Evolutionary conservation across 257 asterid genomes (phyloP).

Genomic region (Asclepias syriaca): DNA sequence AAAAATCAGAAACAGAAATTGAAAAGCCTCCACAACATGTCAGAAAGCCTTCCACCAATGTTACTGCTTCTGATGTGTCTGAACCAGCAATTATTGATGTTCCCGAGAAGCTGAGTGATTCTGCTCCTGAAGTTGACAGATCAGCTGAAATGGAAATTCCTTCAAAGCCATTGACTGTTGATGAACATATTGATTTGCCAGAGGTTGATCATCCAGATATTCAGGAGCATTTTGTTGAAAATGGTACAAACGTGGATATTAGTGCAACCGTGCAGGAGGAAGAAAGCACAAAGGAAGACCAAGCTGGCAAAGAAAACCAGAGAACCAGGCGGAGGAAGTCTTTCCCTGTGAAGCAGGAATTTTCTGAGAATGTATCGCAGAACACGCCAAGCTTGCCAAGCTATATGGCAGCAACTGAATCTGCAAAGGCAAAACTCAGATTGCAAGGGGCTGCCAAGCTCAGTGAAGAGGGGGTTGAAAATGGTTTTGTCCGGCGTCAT

Average conservation of each 20-base stretch:
- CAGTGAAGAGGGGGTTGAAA: conserved; percentile 53
- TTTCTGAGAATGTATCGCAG: conserved; percentile 59
- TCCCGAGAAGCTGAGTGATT: conserved; percentile 21
- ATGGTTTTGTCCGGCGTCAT: conserved; percentile 58
- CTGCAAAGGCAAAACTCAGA: conserved; percentile 95
- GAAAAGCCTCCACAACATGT: conserved; percentile 45
- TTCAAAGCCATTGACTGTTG: conserved; percentile 20
- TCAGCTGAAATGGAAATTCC: conserved; percentile 28
- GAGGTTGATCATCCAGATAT: conserved; percentile 31
- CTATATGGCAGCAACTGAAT: conserved; percentile 88
- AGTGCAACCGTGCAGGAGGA: conserved; percentile 35
- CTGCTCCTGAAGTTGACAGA: conserved; percentile 28
- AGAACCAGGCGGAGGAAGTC: conserved; percentile 66
- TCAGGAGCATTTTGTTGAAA: conserved; percentile 39
- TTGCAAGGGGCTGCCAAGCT: conserved; percentile 58
- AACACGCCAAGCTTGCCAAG: conserved; percentile 72
- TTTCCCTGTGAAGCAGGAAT: conserved; percentile 67
- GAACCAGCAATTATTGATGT: conserved; percentile 31
- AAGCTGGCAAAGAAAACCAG: conserved; percentile 50
- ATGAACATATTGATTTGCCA: conserved; percentile 36
- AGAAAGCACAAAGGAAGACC: conserved; percentile 45
- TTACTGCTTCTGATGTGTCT: conserved; percentile 34
- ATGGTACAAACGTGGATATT: conserved; percentile 35
- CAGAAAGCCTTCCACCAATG: conserved; percentile 21
- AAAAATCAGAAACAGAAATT: conserved; percentile 44